Percentiles rank a stretch among this genome's conserved stretches.
phyloP scores from a whole-genome alignment of 1,284 basidiomycete genomes.

The Ganoderma lingzhi region DNA sequence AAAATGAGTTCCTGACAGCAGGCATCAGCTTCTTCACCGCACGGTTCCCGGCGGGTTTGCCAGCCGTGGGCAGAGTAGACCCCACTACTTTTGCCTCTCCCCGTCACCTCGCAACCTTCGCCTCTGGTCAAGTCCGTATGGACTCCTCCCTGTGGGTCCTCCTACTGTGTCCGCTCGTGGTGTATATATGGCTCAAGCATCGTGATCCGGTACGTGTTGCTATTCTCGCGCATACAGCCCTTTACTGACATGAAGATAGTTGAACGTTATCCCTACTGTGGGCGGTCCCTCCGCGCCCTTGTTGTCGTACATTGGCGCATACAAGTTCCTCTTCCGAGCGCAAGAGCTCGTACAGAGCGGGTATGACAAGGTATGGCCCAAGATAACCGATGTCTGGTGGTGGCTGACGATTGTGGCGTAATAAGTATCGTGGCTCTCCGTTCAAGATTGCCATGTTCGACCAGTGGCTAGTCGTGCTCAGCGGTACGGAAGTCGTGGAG shows the following conservation, averaged over 20 bases:
- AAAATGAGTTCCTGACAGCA: background rate
- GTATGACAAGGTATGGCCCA: conserved; percentile 36
- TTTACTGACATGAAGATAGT: background rate
- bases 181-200: background rate
- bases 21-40: background rate
- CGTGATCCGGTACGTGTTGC: conserved; percentile 18
- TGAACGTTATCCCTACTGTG: background rate
- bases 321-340: background rate
- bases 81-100: background rate
- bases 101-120: background rate
- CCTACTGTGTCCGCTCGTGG: background rate
- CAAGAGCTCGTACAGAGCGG: conserved; percentile 37
- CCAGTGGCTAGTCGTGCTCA: conserved; percentile 45
- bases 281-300: background rate
- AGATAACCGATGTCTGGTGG: background rate
- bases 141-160: background rate
- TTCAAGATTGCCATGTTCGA: conserved; percentile 46
- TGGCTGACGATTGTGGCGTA: background rate
- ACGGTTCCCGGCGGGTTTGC: background rate
- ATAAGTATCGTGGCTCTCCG: conserved; percentile 37
- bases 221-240: background rate
- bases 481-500: conserved; percentile 43
- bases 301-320: conserved; percentile 32
- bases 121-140: background rate
- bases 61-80: background rate